phyloP scores from a whole-genome alignment of 371 early-diverging fungal species.

The Lichtheimia corymbifera region DNA sequence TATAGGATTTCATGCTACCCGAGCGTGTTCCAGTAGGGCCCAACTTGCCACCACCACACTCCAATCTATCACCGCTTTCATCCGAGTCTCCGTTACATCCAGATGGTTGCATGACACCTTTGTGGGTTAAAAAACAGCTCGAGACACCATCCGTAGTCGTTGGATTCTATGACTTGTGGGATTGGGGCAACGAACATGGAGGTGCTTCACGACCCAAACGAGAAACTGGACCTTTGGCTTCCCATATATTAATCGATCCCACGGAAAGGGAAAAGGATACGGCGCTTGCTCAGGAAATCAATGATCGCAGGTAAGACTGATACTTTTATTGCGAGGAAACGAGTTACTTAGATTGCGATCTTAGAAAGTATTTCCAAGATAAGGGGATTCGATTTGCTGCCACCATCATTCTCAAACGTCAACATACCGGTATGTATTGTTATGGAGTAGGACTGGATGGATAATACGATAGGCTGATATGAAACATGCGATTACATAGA shows the following conservation, averaged over 20 bases:
- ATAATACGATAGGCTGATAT: neutral
- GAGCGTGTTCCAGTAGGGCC: slow-evolving; percentile 36
- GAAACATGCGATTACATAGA: slow-evolving; percentile 43
- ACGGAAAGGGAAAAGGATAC: slow-evolving; percentile 65
- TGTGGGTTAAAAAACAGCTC: slow-evolving; percentile 72
- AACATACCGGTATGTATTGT: slow-evolving; percentile 48
- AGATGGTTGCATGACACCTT: slow-evolving; percentile 77
- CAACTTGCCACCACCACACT: slow-evolving; percentile 41
- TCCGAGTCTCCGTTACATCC: slow-evolving; percentile 76
- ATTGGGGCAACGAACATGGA: slow-evolving; percentile 36
- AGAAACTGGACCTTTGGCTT: slow-evolving; percentile 62
- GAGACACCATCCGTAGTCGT: slow-evolving; percentile 69
- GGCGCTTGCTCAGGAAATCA: slow-evolving; percentile 63
- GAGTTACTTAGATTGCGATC: neutral
- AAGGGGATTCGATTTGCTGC: slow-evolving; percentile 74
- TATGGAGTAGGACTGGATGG: neutral
- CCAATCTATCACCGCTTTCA: slow-evolving; percentile 70
- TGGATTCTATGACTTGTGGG: slow-evolving; percentile 70
- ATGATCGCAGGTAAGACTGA: slow-evolving; percentile 56
- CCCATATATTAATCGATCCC: slow-evolving; percentile 45
- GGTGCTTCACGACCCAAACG: slow-evolving; percentile 29
- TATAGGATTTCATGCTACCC: slow-evolving; percentile 40
- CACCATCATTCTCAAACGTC: slow-evolving; percentile 61
- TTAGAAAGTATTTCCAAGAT: slow-evolving; percentile 67
- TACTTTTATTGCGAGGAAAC: too few relatives aligned